Evolutionary conservation across 2,329 filamentous ascomycete genomes (phyloP).

Genomic region (Coniochaeta hoffmannii): DNA sequence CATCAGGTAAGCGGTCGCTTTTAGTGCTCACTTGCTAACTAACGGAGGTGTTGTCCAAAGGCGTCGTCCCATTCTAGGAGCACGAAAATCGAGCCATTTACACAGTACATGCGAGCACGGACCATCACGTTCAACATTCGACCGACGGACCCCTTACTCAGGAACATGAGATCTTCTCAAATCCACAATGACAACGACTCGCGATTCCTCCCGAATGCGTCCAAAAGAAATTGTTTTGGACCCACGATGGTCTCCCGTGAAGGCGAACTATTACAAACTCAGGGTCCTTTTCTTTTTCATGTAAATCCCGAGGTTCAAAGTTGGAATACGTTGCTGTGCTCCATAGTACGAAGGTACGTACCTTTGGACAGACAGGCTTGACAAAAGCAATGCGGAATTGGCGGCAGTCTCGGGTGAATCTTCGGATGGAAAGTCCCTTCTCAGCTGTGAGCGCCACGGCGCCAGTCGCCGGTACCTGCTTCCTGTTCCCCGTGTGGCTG

Average conservation of each 20-base stretch:
- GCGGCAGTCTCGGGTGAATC: neutral
- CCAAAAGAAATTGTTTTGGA: neutral
- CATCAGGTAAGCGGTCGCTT: too few species aligned
- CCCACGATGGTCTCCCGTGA: neutral
- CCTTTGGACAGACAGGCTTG: too few species aligned
- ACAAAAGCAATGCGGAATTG: neutral
- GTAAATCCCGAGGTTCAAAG: neutral
- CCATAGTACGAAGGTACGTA: neutral
- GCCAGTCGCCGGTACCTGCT: neutral
- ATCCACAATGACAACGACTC: neutral
- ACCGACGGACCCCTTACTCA: neutral
- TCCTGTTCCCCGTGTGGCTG: neutral
- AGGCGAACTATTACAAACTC: neutral
- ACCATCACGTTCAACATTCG: neutral
- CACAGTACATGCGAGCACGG: neutral
- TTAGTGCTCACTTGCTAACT: too few species aligned
- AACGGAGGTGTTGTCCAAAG: neutral
- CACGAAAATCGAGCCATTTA: neutral
- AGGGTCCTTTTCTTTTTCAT: neutral
- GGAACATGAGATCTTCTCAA: neutral
- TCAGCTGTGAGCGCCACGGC: neutral
- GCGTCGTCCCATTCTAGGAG: neutral
- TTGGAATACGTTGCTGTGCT: neutral
- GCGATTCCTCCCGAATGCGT: neutral
- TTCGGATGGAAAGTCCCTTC: neutral